Evolutionary conservation across 2,329 filamentous ascomycete genomes (phyloP).

Genomic region (Ceratocystis harringtonii): DNA sequence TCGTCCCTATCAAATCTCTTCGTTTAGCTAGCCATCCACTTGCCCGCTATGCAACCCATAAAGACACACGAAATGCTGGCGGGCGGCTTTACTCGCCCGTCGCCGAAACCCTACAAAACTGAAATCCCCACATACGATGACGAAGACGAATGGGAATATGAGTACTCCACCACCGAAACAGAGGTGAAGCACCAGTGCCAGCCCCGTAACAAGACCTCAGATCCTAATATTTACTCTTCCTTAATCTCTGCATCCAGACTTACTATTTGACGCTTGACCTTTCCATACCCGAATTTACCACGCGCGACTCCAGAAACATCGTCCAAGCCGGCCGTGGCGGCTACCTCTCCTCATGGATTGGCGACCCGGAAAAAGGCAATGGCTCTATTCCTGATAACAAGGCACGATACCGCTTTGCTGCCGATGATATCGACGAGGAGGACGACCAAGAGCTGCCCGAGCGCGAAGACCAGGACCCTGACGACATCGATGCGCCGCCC

Average conservation of each 20-base stretch:
- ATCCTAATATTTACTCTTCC: not conserved
- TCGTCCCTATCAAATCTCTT: no score
- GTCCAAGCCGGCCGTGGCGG: slow-evolving; percentile 18
- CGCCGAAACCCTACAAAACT: slow-evolving; percentile 6
- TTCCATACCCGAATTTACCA: slow-evolving; percentile 40
- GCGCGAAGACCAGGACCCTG: slow-evolving; percentile 24
- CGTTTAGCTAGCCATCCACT: not conserved
- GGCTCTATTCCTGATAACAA: not conserved
- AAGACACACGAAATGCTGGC: slow-evolving; percentile 15
- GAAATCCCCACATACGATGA: slow-evolving; percentile 23
- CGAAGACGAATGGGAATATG: slow-evolving; percentile 52
- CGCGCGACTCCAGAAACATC: slow-evolving; percentile 15
- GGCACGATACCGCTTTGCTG: slow-evolving; percentile 17
- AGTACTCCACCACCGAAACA: slow-evolving; percentile 48
- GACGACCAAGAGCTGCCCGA: slow-evolving; percentile 25
- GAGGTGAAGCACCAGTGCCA: slow-evolving; percentile 30
- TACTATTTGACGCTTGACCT: slow-evolving; percentile 51
- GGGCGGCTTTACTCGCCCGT: slow-evolving; percentile 9
- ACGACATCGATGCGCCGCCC: slow-evolving; percentile 9
- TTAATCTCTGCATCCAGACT: slow-evolving; percentile 29
- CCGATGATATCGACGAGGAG: slow-evolving; percentile 22
- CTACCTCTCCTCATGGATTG: slow-evolving; percentile 23
- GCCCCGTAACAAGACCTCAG: not conserved
- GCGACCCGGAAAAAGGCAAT: slow-evolving; percentile 14
- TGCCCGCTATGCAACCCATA: slow-evolving; percentile 3